Base-by-base conservation (phyloP, 2,329 filamentous ascomycete genomes). In the Colletotrichum brevisporum region DNA sequence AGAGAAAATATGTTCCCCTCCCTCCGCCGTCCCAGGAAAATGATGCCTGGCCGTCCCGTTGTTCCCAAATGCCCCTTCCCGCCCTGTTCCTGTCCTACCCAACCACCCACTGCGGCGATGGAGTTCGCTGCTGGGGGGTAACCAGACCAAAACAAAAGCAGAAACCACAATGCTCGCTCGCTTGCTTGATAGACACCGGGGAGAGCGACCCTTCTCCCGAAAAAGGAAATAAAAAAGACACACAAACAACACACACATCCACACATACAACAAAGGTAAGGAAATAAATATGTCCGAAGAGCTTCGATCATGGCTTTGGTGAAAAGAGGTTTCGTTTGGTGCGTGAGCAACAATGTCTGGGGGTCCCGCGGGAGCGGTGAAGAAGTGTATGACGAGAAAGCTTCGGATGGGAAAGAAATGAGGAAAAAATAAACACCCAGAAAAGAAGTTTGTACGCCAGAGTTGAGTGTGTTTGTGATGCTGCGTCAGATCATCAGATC, bases 301-400 rank as follows among this genome's bases (percentile, higher is more conserved):
- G 73, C 69, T 73, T 71, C 57, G 67, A 67, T 67, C 69, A 63
- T 67, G 58, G 41, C 45, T 68, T 73, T 67, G 70, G 73, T 73
- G 71, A 72, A 68, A 73, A 71, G 70, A 74, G 71, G 72, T 76
- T 36, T 74, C 76, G 73, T 78, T 78, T 76, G 75, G 78, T 84
- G 84, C 83, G 83, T 85, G 84, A 85, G 83, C 83, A 83, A 82
- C 80, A 80, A 70, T 78, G 74, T 83, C 80, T 83, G 78, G 76
- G 71, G 21, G 51, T 55, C 79, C 76, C 76, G 74, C 75, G 74
- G 76, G 74, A 76, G 77, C 72, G 72, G 76, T 75, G 67, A 76
- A 74, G 66, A 75, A 67, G 71, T 77, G 73, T 77, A 76, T 76
- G 69, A 66, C 36, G 65, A 69, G 71, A 36, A 10, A 63, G 69